Evolutionary conservation across 805 yeast genomes (phyloP).

Genomic region (Henningerozyma blattae): DNA sequence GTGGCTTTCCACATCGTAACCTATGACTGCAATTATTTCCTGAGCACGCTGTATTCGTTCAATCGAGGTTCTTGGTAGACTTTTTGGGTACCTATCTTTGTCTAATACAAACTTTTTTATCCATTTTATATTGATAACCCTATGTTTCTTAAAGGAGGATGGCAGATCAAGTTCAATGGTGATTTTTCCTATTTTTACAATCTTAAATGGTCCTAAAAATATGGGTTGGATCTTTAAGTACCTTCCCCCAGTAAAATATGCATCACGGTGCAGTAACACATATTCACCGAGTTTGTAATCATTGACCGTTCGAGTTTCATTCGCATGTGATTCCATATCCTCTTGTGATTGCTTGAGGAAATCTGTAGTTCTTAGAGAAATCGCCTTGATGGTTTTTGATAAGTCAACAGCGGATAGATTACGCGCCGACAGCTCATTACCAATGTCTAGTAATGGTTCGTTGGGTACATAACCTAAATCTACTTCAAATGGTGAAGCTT

Average conservation of each 20-base stretch:
- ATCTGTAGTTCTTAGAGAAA: constrained; percentile 1
- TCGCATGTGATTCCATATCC: not conserved
- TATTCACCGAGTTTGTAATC: not conserved
- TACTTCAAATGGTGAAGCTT: constrained; percentile 1
- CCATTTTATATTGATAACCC: constrained; percentile 1
- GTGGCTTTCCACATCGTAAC: not conserved
- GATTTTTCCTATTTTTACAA: constrained; percentile 1
- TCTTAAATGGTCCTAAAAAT: constrained; percentile 1
- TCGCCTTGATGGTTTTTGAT: not conserved
- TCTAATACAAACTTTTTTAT: not conserved
- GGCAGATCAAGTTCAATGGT: constrained; percentile 1
- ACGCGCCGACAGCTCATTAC: not conserved
- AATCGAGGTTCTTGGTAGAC: not conserved
- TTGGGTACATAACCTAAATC: constrained; percentile 3
- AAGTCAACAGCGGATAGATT: constrained; percentile 1
- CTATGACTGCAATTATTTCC: constrained; percentile 1
- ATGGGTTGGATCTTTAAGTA: constrained; percentile 1
- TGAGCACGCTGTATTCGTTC: not conserved
- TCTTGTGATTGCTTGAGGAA: not conserved
- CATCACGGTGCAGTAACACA: constrained; percentile 1
- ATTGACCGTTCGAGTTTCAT: not conserved
- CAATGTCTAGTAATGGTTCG: constrained; percentile 1
- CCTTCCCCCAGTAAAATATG: constrained; percentile 2
- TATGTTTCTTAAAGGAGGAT: not conserved
- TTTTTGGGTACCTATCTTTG: not conserved